These are phyloP conservation scores for Exophiala sp. DNA, from an alignment of 2,329 filamentous ascomycete genomes.

Conservation along the genomic window DNA sequence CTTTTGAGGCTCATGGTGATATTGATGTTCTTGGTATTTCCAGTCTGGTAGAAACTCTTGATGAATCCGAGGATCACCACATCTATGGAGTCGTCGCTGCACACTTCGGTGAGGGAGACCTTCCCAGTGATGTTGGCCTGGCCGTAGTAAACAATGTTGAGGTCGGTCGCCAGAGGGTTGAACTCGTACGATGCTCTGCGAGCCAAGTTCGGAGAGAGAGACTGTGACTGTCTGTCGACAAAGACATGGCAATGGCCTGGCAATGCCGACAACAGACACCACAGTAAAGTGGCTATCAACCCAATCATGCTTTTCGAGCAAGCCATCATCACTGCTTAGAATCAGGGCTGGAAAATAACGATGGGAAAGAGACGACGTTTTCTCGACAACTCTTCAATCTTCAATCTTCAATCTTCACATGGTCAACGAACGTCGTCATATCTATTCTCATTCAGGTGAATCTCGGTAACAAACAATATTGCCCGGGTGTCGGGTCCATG, in stretches of 20 bases:
- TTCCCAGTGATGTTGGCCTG: conserved; percentile 18
- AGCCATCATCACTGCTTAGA: not conserved
- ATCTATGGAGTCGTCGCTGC: conserved; percentile 26
- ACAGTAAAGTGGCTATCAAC: not conserved
- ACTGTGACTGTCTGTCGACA: not conserved
- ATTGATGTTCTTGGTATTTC: not conserved
- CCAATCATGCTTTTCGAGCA: not conserved
- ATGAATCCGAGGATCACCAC: conserved; percentile 31
- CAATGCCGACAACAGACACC: not conserved
- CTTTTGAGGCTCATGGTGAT: conserved; percentile 16
- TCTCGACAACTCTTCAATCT: no score
- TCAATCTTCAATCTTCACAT: not conserved
- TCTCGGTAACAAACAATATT: not conserved
- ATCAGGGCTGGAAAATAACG: no score
- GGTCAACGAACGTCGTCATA: not conserved
- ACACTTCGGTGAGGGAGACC: conserved; percentile 24
- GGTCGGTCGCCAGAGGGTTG: not conserved
- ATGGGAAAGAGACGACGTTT: no score
- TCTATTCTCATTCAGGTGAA: not conserved
- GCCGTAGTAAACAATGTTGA: conserved; percentile 26
- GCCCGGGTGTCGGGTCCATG: not conserved
- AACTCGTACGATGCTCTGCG: not conserved
- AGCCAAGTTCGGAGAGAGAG: not conserved
- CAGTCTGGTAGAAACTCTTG: conserved; percentile 13
- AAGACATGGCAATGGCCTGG: not conserved